Base-by-base conservation (phyloP, 805 yeast genomes). In the Kuraishia piskuri region DNA sequence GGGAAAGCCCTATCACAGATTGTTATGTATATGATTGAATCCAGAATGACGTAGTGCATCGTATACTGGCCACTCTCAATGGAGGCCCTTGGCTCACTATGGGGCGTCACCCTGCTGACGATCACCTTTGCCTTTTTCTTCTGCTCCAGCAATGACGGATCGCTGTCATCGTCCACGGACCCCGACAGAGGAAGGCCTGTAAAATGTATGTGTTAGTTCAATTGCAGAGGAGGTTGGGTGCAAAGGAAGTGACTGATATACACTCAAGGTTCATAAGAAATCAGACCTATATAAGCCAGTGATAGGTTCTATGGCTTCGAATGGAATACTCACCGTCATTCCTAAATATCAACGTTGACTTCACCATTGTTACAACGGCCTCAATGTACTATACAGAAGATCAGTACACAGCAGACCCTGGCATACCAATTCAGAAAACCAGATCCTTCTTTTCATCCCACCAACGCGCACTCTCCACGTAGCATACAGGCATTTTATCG, bases 161-260 rank as follows among this genome's bases (percentile, higher is more conserved):
- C 78, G 44, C 78, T 75, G 57, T 87, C 90, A 58, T 85, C 88
- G 65, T 92, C 98, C 12, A 89, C 91, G 1, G 96, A 87, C 6
- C 96, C 96, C 55, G 95, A 83, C 53, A 92, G 75, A 25, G 99
- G 98, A 50, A 94, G 82, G 22, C 94, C 90, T 83, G 56, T 17
- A 19, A 26, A 25, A 31, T 24, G 14, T 17, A 26, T 24, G 19
- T 23, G 21, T 17, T 12, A 49, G 25, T 22, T 10, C 5, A 17
- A 22, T 19, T 26, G 21, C 23, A 47, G n/a, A n/a, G n/a, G 7
- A n/a, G n/a, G n/a, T n/a, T n/a, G n/a, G n/a, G n/a, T n/a, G n/a
- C n/a, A n/a, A n/a, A n/a, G n/a, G n/a, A n/a, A n/a, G n/a, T n/a
- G n/a, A n/a, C n/a, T n/a, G n/a, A n/a, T n/a, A n/a, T n/a, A n/a